Evolutionary conservation across 2,329 filamentous ascomycete species (phyloP).

Genomic region (Cercospora sp.): DNA sequence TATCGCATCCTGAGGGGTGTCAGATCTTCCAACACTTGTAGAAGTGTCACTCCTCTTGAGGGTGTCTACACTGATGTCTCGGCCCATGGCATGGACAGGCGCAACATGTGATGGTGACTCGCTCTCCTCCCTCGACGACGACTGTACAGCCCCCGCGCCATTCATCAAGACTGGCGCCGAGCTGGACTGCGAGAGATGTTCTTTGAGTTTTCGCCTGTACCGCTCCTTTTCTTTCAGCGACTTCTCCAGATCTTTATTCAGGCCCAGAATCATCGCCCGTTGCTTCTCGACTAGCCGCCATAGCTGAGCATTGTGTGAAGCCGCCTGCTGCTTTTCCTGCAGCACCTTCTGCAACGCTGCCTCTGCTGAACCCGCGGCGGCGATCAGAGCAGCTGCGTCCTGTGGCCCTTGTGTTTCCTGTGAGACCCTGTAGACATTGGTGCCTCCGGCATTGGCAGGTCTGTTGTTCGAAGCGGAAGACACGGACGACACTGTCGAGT

Average conservation of each 20-base stretch:
- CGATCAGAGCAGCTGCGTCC: slow-evolving; percentile 77
- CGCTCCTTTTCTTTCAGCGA: slow-evolving; percentile 91
- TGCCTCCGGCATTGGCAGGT: slow-evolving; percentile 21
- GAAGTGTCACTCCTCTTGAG: slow-evolving; percentile 35
- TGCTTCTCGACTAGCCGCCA: slow-evolving; percentile 98
- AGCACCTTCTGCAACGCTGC: slow-evolving; percentile 83
- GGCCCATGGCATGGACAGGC: slow-evolving; percentile 16
- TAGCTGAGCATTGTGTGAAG: slow-evolving; percentile 86
- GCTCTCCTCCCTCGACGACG: slow-evolving; percentile 30
- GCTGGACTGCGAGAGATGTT: slow-evolving; percentile 56
- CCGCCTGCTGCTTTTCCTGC: slow-evolving; percentile 86
- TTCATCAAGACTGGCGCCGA: slow-evolving; percentile 34
- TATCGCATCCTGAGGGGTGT: slow-evolving; percentile 35
- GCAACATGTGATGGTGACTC: slow-evolving; percentile 31
- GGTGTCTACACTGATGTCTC: slow-evolving; percentile 32
- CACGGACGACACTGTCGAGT: slow-evolving; percentile 77
- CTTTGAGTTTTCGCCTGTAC: slow-evolving; percentile 87
- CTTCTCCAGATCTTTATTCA: slow-evolving; percentile 92
- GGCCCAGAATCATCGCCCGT: slow-evolving; percentile 83
- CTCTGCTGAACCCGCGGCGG: slow-evolving; percentile 83
- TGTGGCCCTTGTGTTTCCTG: slow-evolving; percentile 61
- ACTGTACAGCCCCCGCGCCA: slow-evolving; percentile 18
- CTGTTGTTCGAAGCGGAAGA: slow-evolving; percentile 41
- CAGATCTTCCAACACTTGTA: slow-evolving; percentile 30
- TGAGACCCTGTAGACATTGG: slow-evolving; percentile 49